Conservation (phyloP, 805 yeast genomes). For the Komagataella phaffii region DNA sequence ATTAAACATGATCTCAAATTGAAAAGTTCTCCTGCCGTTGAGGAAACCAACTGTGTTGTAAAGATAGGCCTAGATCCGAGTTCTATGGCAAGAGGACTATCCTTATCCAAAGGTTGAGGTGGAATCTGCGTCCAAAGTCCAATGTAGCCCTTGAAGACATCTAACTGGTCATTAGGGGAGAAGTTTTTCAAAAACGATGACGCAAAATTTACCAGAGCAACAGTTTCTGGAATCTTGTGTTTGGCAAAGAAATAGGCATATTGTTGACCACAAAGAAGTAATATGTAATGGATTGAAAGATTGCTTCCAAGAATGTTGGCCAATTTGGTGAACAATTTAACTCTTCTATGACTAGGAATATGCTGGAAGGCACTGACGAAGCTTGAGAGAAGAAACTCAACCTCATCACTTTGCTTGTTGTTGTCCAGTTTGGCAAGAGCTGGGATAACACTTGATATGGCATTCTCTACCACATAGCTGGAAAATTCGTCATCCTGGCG, state of each 20-base stretch:
- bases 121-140: conserved; percentile 39
- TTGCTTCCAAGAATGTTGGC: conserved; percentile 62
- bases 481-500: conserved; percentile 96
- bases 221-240: conserved; percentile 53
- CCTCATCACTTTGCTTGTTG: conserved; percentile 39
- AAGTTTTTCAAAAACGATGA: conserved; percentile 59
- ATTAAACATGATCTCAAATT: conserved; percentile 37
- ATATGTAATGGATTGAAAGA: conserved; percentile 52
- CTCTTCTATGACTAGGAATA: conserved; percentile 94
- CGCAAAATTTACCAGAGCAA: conserved; percentile 57
- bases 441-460: conserved; percentile 81
- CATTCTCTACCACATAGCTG: conserved; percentile 82
- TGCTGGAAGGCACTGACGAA: conserved; percentile 93
- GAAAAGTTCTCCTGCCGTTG: conserved; percentile 32
- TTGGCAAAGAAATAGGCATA: conserved; percentile 39
- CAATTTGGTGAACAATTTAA: conserved; percentile 66
- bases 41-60: conserved; percentile 43
- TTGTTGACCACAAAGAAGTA: conserved; percentile 75
- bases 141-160: conserved; percentile 36
- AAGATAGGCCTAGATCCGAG: conserved; percentile 45
- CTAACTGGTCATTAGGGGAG: conserved; percentile 51
- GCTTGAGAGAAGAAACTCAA: conserved; percentile 74
- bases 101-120: conserved; percentile 20
- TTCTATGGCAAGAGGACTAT: conserved; percentile 14
- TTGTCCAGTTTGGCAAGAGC: conserved; percentile 51